Evolutionary conservation across 1,284 basidiomycete genomes (phyloP), one percentile per base, ranked within the genome.

Genomic region (Rhodotorula sp.): DNA sequence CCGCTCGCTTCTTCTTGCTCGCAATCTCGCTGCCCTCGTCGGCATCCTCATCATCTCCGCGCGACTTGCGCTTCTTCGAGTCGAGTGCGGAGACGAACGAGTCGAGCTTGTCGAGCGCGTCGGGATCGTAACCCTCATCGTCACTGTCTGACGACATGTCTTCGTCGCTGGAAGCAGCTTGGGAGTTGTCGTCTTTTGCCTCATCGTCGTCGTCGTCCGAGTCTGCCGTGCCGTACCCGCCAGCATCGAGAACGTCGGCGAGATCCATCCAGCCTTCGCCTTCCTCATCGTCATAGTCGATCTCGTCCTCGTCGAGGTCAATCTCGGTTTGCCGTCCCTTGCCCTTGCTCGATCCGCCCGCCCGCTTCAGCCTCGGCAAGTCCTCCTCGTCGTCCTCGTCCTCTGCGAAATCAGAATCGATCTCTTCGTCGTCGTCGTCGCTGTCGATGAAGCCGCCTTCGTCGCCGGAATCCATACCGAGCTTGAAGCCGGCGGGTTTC

Each of bases 51-150:
- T 60, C 64, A 26, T 71, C 70, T 3, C 76, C 74, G 17, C 66
- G 69, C 0, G 85, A 85, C 80, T 91, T 92, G 69, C 91, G 87
- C 81, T 95, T 94, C 75, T 85, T 86, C 2, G 75, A 80, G 68
- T 89, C 87, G 64, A 95, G 86, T n/a, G 81, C 83, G 3, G 87
- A 85, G 59, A 95, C 87, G 75, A 92, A 91, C 12, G 81, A 83
- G 71, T 88, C 86, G 3, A 95, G 86, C 49, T 86, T 84, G 49
- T 87, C 85, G 7, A 93, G 82, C 2, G 87, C 88, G 10, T 80
- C 80, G 12, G 72, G 71, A 5, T 79, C 79, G 33, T 72, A 69
- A 8, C 44, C 57, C 22, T 75, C 73, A 10, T 71, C 73, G 74
- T 67, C 54, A 6, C 65, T 62, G 60, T 60, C 67, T 1, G 62